These are phyloP conservation scores for Claviceps arundinis DNA, from an alignment of 2,329 filamentous ascomycete genomes.

Conservation along the genomic window DNA sequence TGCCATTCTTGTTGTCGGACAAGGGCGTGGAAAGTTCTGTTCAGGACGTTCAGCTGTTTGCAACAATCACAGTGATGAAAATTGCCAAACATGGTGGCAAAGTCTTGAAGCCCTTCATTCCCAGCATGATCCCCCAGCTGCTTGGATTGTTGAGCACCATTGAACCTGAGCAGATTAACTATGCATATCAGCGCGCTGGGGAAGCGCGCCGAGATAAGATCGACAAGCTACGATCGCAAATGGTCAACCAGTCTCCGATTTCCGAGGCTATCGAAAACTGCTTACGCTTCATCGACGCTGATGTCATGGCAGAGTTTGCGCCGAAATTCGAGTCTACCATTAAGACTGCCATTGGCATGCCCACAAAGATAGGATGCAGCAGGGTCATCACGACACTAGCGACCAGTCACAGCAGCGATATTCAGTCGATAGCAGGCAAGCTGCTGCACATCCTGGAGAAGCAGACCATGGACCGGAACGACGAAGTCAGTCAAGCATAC, in stretches of 20 bases:
- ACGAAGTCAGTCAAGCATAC: slow-evolving; percentile 83
- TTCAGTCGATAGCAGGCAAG: slow-evolving; percentile 59
- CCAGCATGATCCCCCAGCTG: slow-evolving; percentile 67
- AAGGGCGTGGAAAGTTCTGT: slow-evolving; percentile 82
- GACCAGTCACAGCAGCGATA: slow-evolving; percentile 62
- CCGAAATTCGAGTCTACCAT: slow-evolving; percentile 64
- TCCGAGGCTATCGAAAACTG: slow-evolving; percentile 86
- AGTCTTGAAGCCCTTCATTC: slow-evolving; percentile 65
- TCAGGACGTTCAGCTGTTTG: slow-evolving; percentile 74
- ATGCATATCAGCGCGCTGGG: slow-evolving; percentile 79
- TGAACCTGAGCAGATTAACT: slow-evolving; percentile 82
- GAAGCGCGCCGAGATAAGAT: slow-evolving; percentile 81
- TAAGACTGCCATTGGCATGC: slow-evolving; percentile 77
- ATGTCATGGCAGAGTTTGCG: slow-evolving; percentile 62
- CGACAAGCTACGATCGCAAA: slow-evolving; percentile 71
- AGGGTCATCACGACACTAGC: slow-evolving; percentile 74
- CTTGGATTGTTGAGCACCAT: slow-evolving; percentile 74
- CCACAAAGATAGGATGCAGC: slow-evolving; percentile 84
- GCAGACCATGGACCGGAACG: slow-evolving; percentile 78
- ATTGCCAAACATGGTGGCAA: slow-evolving; percentile 83
- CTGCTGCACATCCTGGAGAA: slow-evolving; percentile 71
- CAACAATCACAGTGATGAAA: slow-evolving; percentile 70
- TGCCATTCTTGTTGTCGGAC: slow-evolving; percentile 82
- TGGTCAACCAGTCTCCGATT: slow-evolving; percentile 74
- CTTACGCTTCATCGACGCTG: slow-evolving; percentile 68